Conservation (phyloP, 1,139 yeast species). For the Insectozyma bohioensis region DNA sequence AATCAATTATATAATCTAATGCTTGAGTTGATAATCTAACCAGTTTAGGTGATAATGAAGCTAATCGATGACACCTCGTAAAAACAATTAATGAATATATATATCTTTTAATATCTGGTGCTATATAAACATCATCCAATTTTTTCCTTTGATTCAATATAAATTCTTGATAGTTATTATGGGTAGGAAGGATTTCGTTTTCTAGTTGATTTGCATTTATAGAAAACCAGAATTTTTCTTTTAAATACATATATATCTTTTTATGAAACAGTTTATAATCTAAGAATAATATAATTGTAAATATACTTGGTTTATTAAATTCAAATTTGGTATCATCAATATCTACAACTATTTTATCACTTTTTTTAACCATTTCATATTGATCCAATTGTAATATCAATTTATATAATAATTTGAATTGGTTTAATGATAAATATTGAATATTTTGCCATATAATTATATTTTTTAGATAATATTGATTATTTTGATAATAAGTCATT, state of each 20-base stretch:
- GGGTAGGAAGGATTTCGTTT: background rate
- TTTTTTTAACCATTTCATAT: conserved; percentile 22
- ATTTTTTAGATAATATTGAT: conserved; percentile 14
- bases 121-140: conserved; percentile 23
- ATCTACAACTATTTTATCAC: conserved; percentile 4
- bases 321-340: conserved; percentile 12
- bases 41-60: conserved; percentile 38
- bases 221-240: conserved; percentile 44
- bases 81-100: conserved; percentile 40
- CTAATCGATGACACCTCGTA: conserved; percentile 40
- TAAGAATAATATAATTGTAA: conserved; percentile 27
- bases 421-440: conserved; percentile 17
- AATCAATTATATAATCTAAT: conserved; percentile 26
- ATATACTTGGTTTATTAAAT: conserved; percentile 22
- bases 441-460: conserved; percentile 28
- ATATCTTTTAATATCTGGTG: conserved; percentile 40
- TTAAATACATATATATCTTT: conserved; percentile 29
- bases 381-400: conserved; percentile 33
- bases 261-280: conserved; percentile 16
- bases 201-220: conserved; percentile 8
- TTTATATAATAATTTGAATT: conserved; percentile 26
- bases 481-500: conserved; percentile 10
- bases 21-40: conserved; percentile 36
- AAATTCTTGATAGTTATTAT: conserved; percentile 7
- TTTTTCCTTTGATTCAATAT: conserved; percentile 12